Base-by-base conservation (phyloP, 352 stramenopile species). In the Globisporangium spiculum region DNA sequence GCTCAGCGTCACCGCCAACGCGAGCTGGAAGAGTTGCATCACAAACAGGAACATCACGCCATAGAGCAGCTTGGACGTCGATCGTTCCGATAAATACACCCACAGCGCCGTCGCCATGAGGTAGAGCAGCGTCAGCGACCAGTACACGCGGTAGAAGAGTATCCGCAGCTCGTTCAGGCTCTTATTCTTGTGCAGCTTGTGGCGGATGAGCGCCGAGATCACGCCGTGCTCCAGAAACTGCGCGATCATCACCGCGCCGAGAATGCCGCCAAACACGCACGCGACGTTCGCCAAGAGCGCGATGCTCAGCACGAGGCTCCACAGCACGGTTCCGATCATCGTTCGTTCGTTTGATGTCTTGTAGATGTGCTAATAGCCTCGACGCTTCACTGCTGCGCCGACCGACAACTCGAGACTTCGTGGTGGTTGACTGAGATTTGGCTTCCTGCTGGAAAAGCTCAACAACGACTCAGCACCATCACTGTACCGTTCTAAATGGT, bases 121-220 rank as follows among this genome's bases (percentile, higher is more conserved):
- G 56, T 83, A 83, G 18, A 76, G 59, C n/a, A 85, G 18, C 10
- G 77, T 79, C 22, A 77, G 50, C n/a, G 79, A 68, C 85, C 85
- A 93, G 65, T 88, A 93, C 38, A 69, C 59, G 57, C 84, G 82
- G 69, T 93, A 92, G 68, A 91, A 92, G 38, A 78, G 60, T 32
- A 74, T 48, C 10, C 68, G 70, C n/a, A 91, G 71, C 44, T 77
- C 68, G 18, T 66, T 68, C 48, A 81, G 69, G 53, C 68, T 74
- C 57, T 72, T 75, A 30, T 61, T 50, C 52, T 75, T 75, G 63
- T 80, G 69, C 77, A 80, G 83, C 55, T 88, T 79, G 59, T 79
- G 84, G 60, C 81, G 80, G 57, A 80, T 67, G 48, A 85, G 56
- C 22, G 83, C 84, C 32, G 75, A 71, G 52, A 91, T 62, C 56